Conservation (phyloP, 805 yeast genomes). For the Cyberlindnera maritima region DNA sequence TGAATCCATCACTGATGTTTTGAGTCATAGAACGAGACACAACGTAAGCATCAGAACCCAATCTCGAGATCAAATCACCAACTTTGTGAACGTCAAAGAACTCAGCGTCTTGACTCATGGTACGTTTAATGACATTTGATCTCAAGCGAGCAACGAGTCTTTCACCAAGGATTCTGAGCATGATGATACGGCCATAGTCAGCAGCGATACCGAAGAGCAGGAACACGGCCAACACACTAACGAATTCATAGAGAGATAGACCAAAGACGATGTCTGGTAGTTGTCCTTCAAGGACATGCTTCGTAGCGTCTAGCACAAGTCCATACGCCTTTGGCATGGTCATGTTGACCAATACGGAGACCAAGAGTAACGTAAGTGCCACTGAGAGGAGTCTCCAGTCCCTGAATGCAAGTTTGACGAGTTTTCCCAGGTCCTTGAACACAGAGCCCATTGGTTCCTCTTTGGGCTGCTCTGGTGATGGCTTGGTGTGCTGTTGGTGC, state of each 20-base stretch:
- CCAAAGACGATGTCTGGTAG: constrained; percentile 44
- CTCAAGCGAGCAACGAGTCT: constrained; percentile 81
- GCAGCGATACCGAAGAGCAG: constrained; percentile 60
- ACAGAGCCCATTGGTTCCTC: constrained; percentile 11
- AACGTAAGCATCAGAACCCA: constrained; percentile 86
- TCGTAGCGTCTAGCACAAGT: constrained; percentile 48
- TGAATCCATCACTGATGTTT: constrained; percentile 86
- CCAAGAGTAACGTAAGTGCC: constrained; percentile 43
- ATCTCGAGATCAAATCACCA: constrained; percentile 88
- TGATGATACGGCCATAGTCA: constrained; percentile 69
- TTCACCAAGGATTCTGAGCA: constrained; percentile 79
- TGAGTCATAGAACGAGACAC: constrained; percentile 88
- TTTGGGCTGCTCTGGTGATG: background rate
- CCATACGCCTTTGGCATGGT: constrained; percentile 57
- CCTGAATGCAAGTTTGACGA: constrained; percentile 40
- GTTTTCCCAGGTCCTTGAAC: constrained; percentile 32
- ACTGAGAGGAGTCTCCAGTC: constrained; percentile 43
- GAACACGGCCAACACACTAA: constrained; percentile 45
- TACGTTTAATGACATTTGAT: constrained; percentile 69
- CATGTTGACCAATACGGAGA: constrained; percentile 51
- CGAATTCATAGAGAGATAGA: constrained; percentile 57
- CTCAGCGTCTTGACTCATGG: constrained; percentile 85
- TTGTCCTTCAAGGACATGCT: constrained; percentile 31
- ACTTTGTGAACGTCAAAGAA: constrained; percentile 93
- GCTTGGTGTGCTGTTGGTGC: background rate